These are phyloP conservation scores for Dimocarpus longan DNA, from an alignment of 345 rosid species.

Conservation along the genomic window DNA sequence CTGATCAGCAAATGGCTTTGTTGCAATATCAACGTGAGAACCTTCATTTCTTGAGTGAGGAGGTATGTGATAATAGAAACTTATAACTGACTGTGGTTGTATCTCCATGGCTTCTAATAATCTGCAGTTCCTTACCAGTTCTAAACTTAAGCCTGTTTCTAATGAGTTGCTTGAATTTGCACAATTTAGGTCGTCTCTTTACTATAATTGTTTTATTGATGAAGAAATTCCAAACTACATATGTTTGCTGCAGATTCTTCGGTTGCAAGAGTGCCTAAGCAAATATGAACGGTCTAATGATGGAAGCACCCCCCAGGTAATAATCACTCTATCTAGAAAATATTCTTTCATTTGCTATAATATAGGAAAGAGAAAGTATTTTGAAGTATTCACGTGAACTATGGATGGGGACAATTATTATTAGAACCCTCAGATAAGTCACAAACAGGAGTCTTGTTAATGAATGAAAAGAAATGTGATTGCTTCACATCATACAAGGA, in stretches of 20 bases:
- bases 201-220: background rate
- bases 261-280: constrained; percentile 86
- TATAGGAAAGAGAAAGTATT: background rate
- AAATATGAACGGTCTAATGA: constrained; percentile 86
- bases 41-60: constrained; percentile 93
- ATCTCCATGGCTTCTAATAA: background rate
- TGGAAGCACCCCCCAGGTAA: constrained; percentile 91
- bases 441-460: constrained; percentile 1
- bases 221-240: background rate
- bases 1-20: constrained; percentile 97
- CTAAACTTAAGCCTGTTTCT: background rate
- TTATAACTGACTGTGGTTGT: background rate
- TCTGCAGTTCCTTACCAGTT: background rate
- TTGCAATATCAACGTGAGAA: constrained; percentile 97
- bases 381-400: background rate
- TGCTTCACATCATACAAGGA: background rate
- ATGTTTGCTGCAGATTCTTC: constrained; percentile 63
- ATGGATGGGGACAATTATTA: background rate
- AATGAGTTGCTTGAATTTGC: constrained; percentile 8
- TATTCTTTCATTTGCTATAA: background rate
- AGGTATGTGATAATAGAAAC: constrained; percentile 44
- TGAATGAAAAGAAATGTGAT: background rate
- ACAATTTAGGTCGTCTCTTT: constrained; percentile 10
- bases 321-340: constrained; percentile 11
- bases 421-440: background rate